A percentile compares a stretch with the other conserved stretches of the same genome.
These are phyloP conservation scores for Aspergillus pseudoterreus DNA, from an alignment of 2,329 filamentous ascomycete species.

Conservation along the genomic window DNA sequence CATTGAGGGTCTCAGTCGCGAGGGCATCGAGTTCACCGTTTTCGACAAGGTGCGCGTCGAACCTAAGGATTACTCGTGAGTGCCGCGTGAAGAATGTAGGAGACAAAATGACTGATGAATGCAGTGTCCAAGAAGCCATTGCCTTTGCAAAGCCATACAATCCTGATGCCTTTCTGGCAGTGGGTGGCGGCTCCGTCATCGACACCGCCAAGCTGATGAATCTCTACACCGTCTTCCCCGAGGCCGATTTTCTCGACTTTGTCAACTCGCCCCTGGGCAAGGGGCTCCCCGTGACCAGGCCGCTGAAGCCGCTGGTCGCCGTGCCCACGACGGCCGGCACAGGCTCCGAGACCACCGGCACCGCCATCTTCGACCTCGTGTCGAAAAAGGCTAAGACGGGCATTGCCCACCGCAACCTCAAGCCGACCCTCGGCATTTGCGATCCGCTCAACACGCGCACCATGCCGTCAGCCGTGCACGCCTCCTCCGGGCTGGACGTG, in stretches of 20 bases:
- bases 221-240: conserved; percentile 83
- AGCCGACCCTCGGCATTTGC: conserved; percentile 87
- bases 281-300: conserved; percentile 68
- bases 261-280: conserved; percentile 93
- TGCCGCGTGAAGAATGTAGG: conserved; percentile 13
- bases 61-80: conserved; percentile 88
- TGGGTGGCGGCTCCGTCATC: conserved; percentile 91
- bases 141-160: conserved; percentile 74
- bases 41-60: conserved; percentile 80
- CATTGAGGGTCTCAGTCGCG: conserved; percentile 69
- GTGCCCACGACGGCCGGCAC: conserved; percentile 84
- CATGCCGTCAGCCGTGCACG: conserved; percentile 93
- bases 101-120: conserved; percentile 3
- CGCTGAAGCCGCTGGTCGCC: conserved; percentile 72
- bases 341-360: conserved; percentile 92
- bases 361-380: conserved; percentile 94
- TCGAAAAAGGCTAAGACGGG: conserved; percentile 90
- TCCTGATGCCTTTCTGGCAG: conserved; percentile 87
- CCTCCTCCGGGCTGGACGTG: conserved; percentile 87
- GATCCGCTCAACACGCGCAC: conserved; percentile 87
- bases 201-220: conserved; percentile 99
- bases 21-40: conserved; percentile 76
- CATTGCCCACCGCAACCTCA: conserved; percentile 90
- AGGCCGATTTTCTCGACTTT: conserved; percentile 94
- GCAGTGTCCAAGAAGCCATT: conserved; percentile 82